Base-by-base conservation (phyloP, 2,329 filamentous ascomycete species). In the Aspergillus sp. region DNA sequence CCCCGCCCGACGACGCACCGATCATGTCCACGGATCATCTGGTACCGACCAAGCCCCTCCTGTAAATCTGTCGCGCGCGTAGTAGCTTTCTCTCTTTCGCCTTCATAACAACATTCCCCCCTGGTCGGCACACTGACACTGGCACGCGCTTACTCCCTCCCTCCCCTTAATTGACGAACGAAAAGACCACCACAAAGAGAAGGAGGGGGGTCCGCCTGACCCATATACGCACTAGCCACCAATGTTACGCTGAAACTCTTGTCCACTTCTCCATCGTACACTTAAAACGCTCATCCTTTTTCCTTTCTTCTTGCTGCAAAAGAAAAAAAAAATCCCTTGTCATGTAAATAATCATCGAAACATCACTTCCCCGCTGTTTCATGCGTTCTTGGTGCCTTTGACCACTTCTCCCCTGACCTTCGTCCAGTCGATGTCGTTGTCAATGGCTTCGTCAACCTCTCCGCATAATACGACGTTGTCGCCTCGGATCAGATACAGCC, bases 391-490 rank as follows among this genome's bases (percentile, higher is more conserved):
- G 70, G 92, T 93, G 56, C 87, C 88, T 60, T 91, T 91, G 70
- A 98, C 90, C 30, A 90, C 87, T 61, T 88, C 87, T 4, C 94
- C 94, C 73, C 90, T 89, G 41, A 99, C 95, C 76, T 96, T 88
- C 19, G 84, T 83, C 95, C 95, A 99, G 79, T 97, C 89, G 73
- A 99, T 98, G 69, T 89, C 92, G 41, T 83, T 85, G 78, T 99
- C 95, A 61, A 98, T 81, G 68, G 90, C 85, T 77, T 96, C 93
- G 75, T 99, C 92, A 32, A 99, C 88, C 59, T 96, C 81, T 2
- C 95, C 95, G 60, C 95, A 90, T 15, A 96, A 84, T 63, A 92
- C 93, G 51, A 99, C 94, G 72, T 96, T 97, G 75, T 99, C 95
- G 55, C 95, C 95, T 62, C 95, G 86, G 59, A 99, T 90, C 60